phyloP scores from a whole-genome alignment of 2,329 filamentous ascomycete species.

The Dichotomopilus funicola region DNA sequence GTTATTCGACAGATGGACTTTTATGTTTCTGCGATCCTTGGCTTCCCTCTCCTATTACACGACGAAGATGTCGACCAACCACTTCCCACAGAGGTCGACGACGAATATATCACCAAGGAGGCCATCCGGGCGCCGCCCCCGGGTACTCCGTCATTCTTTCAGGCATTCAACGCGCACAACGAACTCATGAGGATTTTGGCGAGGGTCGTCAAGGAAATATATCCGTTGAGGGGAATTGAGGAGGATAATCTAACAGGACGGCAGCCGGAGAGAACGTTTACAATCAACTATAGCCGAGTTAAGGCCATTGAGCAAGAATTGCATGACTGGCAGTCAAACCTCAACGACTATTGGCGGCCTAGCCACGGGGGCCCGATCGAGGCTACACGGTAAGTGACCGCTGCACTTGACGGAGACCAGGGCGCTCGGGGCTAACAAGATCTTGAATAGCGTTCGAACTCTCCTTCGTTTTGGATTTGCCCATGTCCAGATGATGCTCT shows the following conservation, averaged over 20 bases:
- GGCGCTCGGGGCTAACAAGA: background rate
- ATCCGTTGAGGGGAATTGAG: constrained; percentile 51
- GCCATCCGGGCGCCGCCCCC: constrained; percentile 49
- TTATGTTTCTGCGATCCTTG: constrained; percentile 61
- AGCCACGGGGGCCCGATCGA: constrained; percentile 69
- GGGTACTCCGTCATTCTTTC: constrained; percentile 52
- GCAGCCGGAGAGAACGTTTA: constrained; percentile 45
- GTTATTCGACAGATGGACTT: constrained; percentile 65
- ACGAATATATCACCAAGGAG: constrained; percentile 58
- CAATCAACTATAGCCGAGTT: constrained; percentile 57
- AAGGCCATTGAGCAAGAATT: constrained; percentile 59
- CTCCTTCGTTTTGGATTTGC: constrained; percentile 73
- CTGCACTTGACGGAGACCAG: background rate
- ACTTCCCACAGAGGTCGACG: constrained; percentile 58
- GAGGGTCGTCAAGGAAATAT: constrained; percentile 59
- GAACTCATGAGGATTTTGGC: constrained; percentile 56
- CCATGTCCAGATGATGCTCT: constrained; percentile 76
- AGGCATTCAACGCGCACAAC: constrained; percentile 61
- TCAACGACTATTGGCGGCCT: constrained; percentile 73
- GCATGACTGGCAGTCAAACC: constrained; percentile 54
- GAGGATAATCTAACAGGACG: constrained; percentile 41
- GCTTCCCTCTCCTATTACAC: constrained; percentile 57
- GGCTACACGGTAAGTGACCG: constrained; percentile 60
- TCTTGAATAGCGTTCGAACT: constrained; percentile 53
- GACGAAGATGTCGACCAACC: constrained; percentile 62